phyloP scores from a whole-genome alignment of 805 yeast species.

The Hanseniaspora opuntiae region DNA sequence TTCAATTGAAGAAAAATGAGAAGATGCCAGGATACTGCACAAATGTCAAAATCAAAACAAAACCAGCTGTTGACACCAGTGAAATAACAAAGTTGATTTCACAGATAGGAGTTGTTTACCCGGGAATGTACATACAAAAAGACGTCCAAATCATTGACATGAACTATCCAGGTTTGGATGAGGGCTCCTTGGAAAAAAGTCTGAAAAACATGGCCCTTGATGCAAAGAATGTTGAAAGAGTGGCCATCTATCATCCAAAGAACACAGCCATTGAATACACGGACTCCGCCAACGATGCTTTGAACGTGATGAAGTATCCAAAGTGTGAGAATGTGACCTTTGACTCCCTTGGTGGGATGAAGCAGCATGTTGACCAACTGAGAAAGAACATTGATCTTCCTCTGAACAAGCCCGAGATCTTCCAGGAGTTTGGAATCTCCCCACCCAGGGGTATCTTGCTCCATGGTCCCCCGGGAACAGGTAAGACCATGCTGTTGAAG shows the following conservation, averaged over 20 bases:
- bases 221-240: slow-evolving; percentile 32
- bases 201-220: slow-evolving; percentile 27
- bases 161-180: slow-evolving; percentile 20
- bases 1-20: slow-evolving; percentile 33
- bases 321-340: slow-evolving; percentile 36
- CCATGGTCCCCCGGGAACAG: slow-evolving; percentile 97
- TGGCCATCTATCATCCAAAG: slow-evolving; percentile 30
- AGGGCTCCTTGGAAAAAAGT: slow-evolving; percentile 17
- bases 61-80: slow-evolving; percentile 20
- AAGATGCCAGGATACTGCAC: slow-evolving; percentile 38
- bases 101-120: slow-evolving; percentile 48
- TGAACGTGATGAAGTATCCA: slow-evolving; percentile 29
- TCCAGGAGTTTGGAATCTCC: slow-evolving; percentile 69
- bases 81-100: slow-evolving; percentile 32
- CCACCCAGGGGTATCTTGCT: slow-evolving; percentile 90
- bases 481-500: slow-evolving; percentile 76
- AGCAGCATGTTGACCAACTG: slow-evolving; percentile 45
- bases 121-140: slow-evolving; percentile 33
- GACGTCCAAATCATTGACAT: slow-evolving; percentile 21
- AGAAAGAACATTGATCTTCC: slow-evolving; percentile 68
- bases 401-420: slow-evolving; percentile 58
- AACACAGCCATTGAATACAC: slow-evolving; percentile 5
- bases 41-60: slow-evolving; percentile 20
- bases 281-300: slow-evolving; percentile 4
- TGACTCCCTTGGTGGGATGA: slow-evolving; percentile 63